Evolutionary conservation across 129 eudicot species (phyloP).

Genomic region (Rutidosis leptorrhynchoides): DNA sequence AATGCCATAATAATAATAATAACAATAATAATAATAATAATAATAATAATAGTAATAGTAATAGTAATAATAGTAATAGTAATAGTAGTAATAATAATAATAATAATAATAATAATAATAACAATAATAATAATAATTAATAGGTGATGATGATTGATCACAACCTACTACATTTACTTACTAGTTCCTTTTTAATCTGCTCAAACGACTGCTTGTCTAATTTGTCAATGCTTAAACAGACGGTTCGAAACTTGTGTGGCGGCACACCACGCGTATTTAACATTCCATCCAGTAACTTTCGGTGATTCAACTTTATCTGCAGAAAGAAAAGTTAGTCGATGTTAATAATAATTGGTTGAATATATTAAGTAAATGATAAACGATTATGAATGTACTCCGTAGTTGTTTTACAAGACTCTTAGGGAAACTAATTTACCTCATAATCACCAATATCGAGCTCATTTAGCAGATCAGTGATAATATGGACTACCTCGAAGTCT

Average conservation of each 20-base stretch:
- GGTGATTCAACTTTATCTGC: slow-evolving; percentile 87
- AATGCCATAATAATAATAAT: too few relatives aligned
- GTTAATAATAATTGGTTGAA: too few relatives aligned
- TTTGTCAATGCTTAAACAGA: slow-evolving; percentile 95
- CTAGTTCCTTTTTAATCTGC: slow-evolving; percentile 80
- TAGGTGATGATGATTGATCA: not conserved
- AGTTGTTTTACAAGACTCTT: too few relatives aligned
- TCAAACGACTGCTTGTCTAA: slow-evolving; percentile 85
- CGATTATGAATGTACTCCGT: too few relatives aligned
- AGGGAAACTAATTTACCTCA: slow-evolving; percentile 50
- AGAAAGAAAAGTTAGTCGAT: not conserved
- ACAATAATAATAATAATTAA: too few relatives aligned
- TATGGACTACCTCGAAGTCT: slow-evolving; percentile 76
- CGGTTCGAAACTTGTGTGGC: slow-evolving; percentile 72
- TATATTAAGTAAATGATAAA: too few relatives aligned
- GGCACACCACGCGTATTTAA: slow-evolving; percentile 91
- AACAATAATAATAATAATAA: too few relatives aligned
- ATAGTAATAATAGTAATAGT: too few relatives aligned
- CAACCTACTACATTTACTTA: slow-evolving; percentile 25
- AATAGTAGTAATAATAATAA: too few relatives aligned
- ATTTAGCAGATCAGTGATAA: slow-evolving; percentile 76
- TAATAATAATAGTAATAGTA: too few relatives aligned
- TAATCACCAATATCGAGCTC: slow-evolving; percentile 78
- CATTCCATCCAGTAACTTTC: slow-evolving; percentile 91
- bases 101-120: too few relatives aligned